Evolutionary conservation across 1,284 basidiomycete species (phyloP).

Genomic region (Boletus sp.): DNA sequence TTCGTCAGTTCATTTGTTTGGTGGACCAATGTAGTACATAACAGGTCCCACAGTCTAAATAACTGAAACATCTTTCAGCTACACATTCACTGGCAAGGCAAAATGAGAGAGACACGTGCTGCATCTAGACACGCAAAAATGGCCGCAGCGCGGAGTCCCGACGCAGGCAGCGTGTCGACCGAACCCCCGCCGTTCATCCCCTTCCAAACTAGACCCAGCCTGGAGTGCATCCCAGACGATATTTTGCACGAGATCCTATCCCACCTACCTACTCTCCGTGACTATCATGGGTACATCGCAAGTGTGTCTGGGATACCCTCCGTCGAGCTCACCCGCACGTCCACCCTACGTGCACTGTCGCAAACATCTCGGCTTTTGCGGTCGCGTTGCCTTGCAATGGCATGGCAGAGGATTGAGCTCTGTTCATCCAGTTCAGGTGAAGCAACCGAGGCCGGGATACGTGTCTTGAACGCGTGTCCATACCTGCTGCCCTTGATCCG

Average conservation of each 20-base stretch:
- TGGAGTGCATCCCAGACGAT: not conserved
- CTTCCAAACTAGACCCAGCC: not conserved
- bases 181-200: not conserved
- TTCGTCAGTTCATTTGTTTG: too few species aligned
- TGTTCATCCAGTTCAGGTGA: too few species aligned
- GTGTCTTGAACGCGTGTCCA: conserved; percentile 6
- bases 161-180: too few species aligned
- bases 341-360: conserved; percentile 1
- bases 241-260: not conserved
- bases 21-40: too few species aligned
- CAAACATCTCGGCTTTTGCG: conserved; percentile 7
- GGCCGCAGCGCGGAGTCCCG: too few species aligned
- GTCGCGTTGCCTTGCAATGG: conserved; percentile 11
- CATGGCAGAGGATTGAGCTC: conserved; percentile 9
- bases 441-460: not conserved
- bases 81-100: too few species aligned
- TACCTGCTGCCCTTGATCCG: conserved; percentile 10
- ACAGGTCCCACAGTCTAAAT: too few species aligned
- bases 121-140: too few species aligned
- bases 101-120: too few species aligned
- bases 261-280: not conserved
- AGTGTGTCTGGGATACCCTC: not conserved
- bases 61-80: too few species aligned
- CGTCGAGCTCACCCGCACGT: not conserved
- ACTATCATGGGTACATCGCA: not conserved